Conservation (phyloP, 768 basidiomycete genomes). For the Kondoa subrosea region DNA sequence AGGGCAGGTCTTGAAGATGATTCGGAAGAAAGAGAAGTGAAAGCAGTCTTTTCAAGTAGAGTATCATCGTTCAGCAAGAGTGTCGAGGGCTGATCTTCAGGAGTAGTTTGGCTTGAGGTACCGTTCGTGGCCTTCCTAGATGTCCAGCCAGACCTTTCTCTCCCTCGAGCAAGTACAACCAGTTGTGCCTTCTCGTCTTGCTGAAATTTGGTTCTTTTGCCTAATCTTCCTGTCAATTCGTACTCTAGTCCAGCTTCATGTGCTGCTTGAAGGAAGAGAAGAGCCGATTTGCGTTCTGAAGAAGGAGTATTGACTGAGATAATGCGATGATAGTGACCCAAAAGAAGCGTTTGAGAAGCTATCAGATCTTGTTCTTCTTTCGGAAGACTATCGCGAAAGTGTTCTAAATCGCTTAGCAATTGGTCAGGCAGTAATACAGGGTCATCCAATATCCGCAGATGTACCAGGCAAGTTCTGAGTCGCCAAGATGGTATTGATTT, state of each 20-base stretch:
- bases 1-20: conserved; percentile 37
- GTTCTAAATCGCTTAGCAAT: conserved; percentile 30
- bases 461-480: conserved; percentile 43
- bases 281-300: conserved; percentile 59
- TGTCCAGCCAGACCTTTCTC: conserved; percentile 33
- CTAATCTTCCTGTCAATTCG: conserved; percentile 79
- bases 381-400: conserved; percentile 24
- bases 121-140: conserved; percentile 17
- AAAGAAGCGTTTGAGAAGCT: conserved; percentile 54
- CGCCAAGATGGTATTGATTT: conserved; percentile 36
- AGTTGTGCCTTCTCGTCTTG: conserved; percentile 68
- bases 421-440: conserved; percentile 44
- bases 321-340: conserved; percentile 63
- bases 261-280: conserved; percentile 60
- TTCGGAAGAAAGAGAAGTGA: conserved; percentile 49
- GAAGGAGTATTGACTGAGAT: conserved; percentile 32
- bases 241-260: conserved; percentile 62
- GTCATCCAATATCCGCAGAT: conserved; percentile 63
- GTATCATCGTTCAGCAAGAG: conserved; percentile 88
- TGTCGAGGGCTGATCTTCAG: conserved; percentile 53
- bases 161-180: conserved; percentile 79
- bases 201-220: conserved; percentile 89
- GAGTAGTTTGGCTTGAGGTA: conserved; percentile 1
- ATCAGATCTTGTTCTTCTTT: conserved; percentile 38
- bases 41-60: conserved; percentile 79